A percentile compares a stretch with the other conserved stretches of the same genome.
These are phyloP conservation scores for Vicia faba DNA, from an alignment of 306 rosid genomes.

Conservation along the genomic window DNA sequence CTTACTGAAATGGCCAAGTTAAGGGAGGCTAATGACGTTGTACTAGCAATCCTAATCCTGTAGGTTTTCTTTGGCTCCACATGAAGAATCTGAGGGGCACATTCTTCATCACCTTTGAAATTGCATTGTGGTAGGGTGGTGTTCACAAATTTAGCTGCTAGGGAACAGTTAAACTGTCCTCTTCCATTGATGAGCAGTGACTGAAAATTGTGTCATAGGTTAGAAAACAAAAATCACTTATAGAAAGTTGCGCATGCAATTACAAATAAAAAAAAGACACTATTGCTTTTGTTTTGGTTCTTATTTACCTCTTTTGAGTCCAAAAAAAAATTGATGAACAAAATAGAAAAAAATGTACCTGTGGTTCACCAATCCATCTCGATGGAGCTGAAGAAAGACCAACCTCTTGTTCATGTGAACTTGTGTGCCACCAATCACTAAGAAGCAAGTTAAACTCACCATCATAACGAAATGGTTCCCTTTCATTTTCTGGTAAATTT, in stretches of 20 bases:
- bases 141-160: constrained; percentile 49
- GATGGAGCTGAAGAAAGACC: constrained; percentile 70
- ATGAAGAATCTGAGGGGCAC: constrained; percentile 67
- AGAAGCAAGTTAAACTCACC: constrained; percentile 64
- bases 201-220: constrained; percentile 37
- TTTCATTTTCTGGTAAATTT: constrained; percentile 52
- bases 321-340: background rate
- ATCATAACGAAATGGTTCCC: constrained; percentile 72
- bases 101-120: constrained; percentile 58
- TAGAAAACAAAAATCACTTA: background rate
- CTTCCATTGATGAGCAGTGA: constrained; percentile 68
- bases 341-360: constrained; percentile 42
- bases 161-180: constrained; percentile 76
- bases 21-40: constrained; percentile 81
- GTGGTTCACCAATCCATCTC: constrained; percentile 85
- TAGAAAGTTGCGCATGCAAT: background rate
- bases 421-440: constrained; percentile 79
- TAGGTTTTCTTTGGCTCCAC: constrained; percentile 73
- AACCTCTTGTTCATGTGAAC: constrained; percentile 64
- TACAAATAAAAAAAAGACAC: background rate
- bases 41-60: constrained; percentile 73
- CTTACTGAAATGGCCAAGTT: constrained; percentile 79
- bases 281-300: background rate
- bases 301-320: background rate
- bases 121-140: constrained; percentile 43